Evolutionary conservation across 768 basidiomycete species (phyloP).

Genomic region (Termitomyces sp.): DNA sequence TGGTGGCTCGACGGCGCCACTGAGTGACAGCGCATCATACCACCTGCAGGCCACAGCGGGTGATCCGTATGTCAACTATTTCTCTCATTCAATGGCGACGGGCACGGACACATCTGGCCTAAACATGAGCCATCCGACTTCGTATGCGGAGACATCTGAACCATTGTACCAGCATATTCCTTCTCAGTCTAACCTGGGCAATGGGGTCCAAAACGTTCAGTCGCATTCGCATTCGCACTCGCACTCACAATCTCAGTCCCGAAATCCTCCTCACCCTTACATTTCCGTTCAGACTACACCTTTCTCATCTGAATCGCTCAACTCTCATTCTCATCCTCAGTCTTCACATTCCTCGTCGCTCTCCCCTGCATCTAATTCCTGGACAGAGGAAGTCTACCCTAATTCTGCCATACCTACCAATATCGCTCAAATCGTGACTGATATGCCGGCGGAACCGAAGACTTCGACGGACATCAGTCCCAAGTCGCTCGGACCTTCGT

Average conservation of each 20-base stretch:
- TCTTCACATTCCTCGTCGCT: conserved; percentile 21
- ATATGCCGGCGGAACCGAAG: neutral
- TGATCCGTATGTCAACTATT: conserved; percentile 18
- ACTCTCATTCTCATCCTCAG: conserved; percentile 11
- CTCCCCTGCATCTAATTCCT: conserved; percentile 21
- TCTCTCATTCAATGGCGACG: conserved; percentile 16
- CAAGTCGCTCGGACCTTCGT: neutral
- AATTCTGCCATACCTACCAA: conserved; percentile 3
- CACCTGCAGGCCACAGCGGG: conserved; percentile 7
- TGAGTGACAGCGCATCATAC: conserved; percentile 13
- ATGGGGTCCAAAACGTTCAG: neutral
- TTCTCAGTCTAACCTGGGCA: conserved; percentile 8
- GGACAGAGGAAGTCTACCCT: conserved; percentile 22
- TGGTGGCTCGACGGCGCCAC: conserved; percentile 7
- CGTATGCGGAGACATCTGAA: conserved; percentile 29
- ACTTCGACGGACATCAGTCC: neutral
- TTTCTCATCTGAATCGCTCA: conserved; percentile 7
- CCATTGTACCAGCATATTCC: conserved; percentile 26
- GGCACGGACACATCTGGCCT: conserved; percentile 16
- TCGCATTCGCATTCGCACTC: neutral
- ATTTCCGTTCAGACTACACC: conserved; percentile 2
- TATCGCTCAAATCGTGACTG: conserved; percentile 2
- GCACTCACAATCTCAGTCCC: conserved; percentile 14
- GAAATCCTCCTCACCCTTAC: conserved; percentile 12
- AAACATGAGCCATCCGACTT: conserved; percentile 18